Conservation (phyloP, 169 alveolate genomes). For the Plasmodium chabaudi region DNA sequence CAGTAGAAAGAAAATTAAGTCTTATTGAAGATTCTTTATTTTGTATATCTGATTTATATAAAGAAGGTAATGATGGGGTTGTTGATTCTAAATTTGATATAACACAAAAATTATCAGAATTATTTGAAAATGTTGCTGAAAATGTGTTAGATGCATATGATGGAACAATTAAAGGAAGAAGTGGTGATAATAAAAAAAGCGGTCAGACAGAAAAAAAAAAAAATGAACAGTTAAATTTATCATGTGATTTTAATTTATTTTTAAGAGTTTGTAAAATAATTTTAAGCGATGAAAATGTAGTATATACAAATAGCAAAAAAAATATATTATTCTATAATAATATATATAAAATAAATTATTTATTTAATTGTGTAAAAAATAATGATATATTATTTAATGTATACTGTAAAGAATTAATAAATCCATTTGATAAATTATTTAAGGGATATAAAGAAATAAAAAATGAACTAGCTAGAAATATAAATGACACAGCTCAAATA, state of each 20-base stretch:
- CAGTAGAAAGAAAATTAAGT: conserved; percentile 34
- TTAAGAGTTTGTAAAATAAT: conserved; percentile 48
- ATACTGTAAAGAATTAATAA: background rate
- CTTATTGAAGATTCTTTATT: conserved; percentile 44
- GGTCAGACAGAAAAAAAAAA: background rate
- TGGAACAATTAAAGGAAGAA: background rate
- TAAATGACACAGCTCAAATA: background rate
- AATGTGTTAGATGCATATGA: conserved; percentile 28
- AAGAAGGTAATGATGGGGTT: conserved; percentile 9
- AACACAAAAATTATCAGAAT: background rate
- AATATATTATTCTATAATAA: conserved; percentile 44
- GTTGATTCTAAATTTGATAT: conserved; percentile 25
- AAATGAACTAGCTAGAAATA: background rate
- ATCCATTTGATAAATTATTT: background rate
- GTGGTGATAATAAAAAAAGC: conserved; percentile 5
- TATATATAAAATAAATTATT: conserved; percentile 40
- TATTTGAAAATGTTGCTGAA: conserved; percentile 48
- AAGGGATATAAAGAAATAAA: background rate
- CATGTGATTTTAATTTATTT: conserved; percentile 58
- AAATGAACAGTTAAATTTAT: conserved; percentile 47
- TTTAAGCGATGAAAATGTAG: conserved; percentile 27
- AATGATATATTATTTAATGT: conserved; percentile 45
- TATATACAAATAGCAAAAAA: conserved; percentile 7
- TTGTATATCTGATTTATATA: conserved; percentile 17
- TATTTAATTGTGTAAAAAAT: conserved; percentile 16